A percentile compares a stretch with the other conserved stretches of the same genome.
These are phyloP conservation scores for Sparassis latifolia DNA, from an alignment of 1,284 basidiomycete species.

Conservation along the genomic window DNA sequence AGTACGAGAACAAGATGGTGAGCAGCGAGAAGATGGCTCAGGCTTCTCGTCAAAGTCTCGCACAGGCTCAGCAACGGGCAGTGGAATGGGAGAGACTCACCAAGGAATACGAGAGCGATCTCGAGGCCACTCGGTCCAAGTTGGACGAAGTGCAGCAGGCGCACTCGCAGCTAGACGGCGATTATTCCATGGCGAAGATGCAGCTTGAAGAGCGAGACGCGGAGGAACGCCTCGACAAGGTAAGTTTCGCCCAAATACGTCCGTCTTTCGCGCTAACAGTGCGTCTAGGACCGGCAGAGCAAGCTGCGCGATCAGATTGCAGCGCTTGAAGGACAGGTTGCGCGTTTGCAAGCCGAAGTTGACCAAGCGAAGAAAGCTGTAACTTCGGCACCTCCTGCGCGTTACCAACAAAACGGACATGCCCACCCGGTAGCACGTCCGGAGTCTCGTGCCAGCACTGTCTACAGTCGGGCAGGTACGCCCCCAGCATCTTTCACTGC, in stretches of 20 bases:
- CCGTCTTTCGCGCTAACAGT: background rate
- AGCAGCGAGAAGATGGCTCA: slow-evolving; percentile 55
- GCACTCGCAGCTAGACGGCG: slow-evolving; percentile 58
- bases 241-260: slow-evolving; percentile 22
- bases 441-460: slow-evolving; percentile 63
- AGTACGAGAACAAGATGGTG: slow-evolving; percentile 55
- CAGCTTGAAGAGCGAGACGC: slow-evolving; percentile 72
- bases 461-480: slow-evolving; percentile 41
- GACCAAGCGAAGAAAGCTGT: slow-evolving; percentile 42
- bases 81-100: slow-evolving; percentile 74
- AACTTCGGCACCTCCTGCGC: slow-evolving; percentile 21
- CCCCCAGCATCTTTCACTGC: slow-evolving; percentile 28
- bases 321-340: slow-evolving; percentile 54
- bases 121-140: slow-evolving; percentile 51
- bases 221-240: slow-evolving; percentile 58
- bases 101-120: slow-evolving; percentile 58
- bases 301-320: slow-evolving; percentile 62
- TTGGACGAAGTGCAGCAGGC: slow-evolving; percentile 62
- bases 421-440: slow-evolving; percentile 44
- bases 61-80: slow-evolving; percentile 68
- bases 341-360: slow-evolving; percentile 54
- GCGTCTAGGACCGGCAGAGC: slow-evolving; percentile 58
- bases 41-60: slow-evolving; percentile 55
- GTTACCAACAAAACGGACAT: slow-evolving; percentile 24
- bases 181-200: slow-evolving; percentile 55